These are phyloP conservation scores for Galeopsis tetrahit DNA, from an alignment of 257 asterid species.

Conservation along the genomic window DNA sequence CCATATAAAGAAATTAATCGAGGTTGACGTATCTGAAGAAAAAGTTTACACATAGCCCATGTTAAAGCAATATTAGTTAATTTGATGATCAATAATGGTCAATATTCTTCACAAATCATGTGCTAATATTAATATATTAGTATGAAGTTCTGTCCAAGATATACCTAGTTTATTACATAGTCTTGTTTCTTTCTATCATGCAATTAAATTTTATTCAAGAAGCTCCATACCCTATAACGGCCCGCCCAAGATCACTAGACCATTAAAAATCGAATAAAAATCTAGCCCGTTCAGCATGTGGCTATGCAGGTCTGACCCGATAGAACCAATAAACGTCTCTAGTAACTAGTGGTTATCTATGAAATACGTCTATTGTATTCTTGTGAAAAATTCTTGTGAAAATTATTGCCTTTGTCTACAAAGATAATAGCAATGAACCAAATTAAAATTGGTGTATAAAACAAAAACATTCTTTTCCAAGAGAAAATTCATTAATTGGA, in stretches of 20 bases:
- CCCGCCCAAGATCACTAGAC: too few relatives aligned
- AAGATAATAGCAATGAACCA: not conserved
- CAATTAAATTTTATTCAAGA: not conserved
- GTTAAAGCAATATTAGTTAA: not conserved
- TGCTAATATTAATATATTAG: not conserved
- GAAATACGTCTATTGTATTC: not conserved
- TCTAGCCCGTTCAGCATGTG: too few relatives aligned
- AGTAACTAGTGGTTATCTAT: too few relatives aligned
- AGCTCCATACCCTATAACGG: too few relatives aligned
- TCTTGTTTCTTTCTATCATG: not conserved
- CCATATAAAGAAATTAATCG: too few relatives aligned
- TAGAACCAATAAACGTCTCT: too few relatives aligned
- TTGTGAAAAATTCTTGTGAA: slow-evolving; percentile 1
- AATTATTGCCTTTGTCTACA: not conserved
- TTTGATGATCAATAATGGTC: not conserved
- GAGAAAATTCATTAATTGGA: not conserved
- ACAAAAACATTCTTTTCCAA: not conserved
- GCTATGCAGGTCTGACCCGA: too few relatives aligned
- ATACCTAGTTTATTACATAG: not conserved
- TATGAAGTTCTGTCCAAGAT: not conserved
- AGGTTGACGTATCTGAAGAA: too few relatives aligned
- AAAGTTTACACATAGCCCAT: not conserved
- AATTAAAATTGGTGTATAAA: not conserved
- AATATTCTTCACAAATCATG: slow-evolving; percentile 5
- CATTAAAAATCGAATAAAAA: too few relatives aligned